Evolutionary conservation across 2,329 filamentous ascomycete genomes (phyloP).

Genomic region (Aspergillus pseudonomiae): DNA sequence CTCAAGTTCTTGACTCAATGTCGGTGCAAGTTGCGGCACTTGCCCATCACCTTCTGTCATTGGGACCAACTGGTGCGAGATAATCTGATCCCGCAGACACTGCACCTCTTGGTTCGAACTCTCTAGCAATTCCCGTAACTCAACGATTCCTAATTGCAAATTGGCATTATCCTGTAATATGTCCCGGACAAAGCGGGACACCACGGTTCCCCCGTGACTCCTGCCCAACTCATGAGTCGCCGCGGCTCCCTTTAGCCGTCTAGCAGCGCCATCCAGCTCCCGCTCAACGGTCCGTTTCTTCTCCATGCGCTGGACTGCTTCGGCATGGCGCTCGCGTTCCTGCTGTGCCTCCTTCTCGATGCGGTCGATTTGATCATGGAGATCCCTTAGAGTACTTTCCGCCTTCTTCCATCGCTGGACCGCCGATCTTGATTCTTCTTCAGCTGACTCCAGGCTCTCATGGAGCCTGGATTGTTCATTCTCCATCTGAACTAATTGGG

Average conservation of each 20-base stretch:
- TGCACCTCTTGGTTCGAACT: slow-evolving; percentile 95
- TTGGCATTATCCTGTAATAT: slow-evolving; percentile 94
- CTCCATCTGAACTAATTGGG: slow-evolving; percentile 77
- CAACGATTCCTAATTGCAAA: slow-evolving; percentile 86
- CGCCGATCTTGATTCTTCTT: slow-evolving; percentile 76
- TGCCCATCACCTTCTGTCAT: slow-evolving; percentile 28
- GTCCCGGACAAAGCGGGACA: slow-evolving; percentile 96
- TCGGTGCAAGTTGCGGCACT: slow-evolving; percentile 48
- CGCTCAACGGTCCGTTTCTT: slow-evolving; percentile 78
- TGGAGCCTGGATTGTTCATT: slow-evolving; percentile 77
- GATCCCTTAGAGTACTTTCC: slow-evolving; percentile 73
- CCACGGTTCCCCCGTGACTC: slow-evolving; percentile 66
- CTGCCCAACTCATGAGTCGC: slow-evolving; percentile 67
- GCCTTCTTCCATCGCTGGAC: slow-evolving; percentile 83
- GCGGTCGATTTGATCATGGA: slow-evolving; percentile 84
- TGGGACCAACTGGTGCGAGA: slow-evolving; percentile 68
- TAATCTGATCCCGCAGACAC: slow-evolving; percentile 76
- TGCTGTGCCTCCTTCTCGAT: slow-evolving; percentile 83
- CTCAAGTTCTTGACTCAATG: slow-evolving; percentile 73
- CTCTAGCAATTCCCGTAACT: slow-evolving; percentile 85
- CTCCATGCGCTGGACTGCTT: slow-evolving; percentile 82
- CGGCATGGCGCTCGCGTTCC: slow-evolving; percentile 78
- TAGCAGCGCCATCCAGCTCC: slow-evolving; percentile 77
- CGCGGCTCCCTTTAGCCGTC: slow-evolving; percentile 78
- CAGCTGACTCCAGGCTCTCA: slow-evolving; percentile 65